Evolutionary conservation across 352 stramenopile genomes (phyloP).

Genomic region (Phytophthora nicotianae): DNA sequence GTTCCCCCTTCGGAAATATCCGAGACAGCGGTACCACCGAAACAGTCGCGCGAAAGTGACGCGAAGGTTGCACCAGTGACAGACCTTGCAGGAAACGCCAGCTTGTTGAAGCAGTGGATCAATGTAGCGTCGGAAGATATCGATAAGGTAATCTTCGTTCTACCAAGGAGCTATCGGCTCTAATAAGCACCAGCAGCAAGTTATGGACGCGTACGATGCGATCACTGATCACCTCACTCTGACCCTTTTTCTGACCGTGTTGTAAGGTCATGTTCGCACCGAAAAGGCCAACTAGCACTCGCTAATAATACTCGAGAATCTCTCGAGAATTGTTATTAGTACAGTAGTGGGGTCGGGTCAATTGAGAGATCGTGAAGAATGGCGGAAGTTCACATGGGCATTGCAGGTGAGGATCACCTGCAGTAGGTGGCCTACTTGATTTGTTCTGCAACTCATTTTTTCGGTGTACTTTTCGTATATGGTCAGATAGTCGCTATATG

Average conservation of each 20-base stretch:
- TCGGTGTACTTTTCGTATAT: slow-evolving; percentile 10
- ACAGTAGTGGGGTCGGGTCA: neutral
- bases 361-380: slow-evolving; percentile 8
- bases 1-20: slow-evolving; percentile 32
- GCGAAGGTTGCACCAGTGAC: slow-evolving; percentile 13
- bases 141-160: no score
- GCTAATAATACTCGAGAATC: slow-evolving; percentile 12
- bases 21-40: slow-evolving; percentile 7
- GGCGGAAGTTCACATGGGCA: slow-evolving; percentile 25
- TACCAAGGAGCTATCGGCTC: no score
- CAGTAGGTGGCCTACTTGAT: neutral
- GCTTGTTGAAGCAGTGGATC: no score
- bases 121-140: no score
- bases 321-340: no score
- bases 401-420: slow-evolving; percentile 22
- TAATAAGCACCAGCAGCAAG: neutral
- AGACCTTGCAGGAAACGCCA: neutral
- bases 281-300: neutral
- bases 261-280: neutral
- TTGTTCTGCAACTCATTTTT: slow-evolving; percentile 2
- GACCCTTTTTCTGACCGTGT: neutral
- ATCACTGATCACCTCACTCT: neutral
- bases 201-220: neutral
- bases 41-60: slow-evolving; percentile 9
- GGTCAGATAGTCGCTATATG: slow-evolving; percentile 56